Evolutionary conservation across 2,329 filamentous ascomycete genomes (phyloP), one percentile per base, ranked within the genome.

Genomic region (Macroventuria anomochaeta): DNA sequence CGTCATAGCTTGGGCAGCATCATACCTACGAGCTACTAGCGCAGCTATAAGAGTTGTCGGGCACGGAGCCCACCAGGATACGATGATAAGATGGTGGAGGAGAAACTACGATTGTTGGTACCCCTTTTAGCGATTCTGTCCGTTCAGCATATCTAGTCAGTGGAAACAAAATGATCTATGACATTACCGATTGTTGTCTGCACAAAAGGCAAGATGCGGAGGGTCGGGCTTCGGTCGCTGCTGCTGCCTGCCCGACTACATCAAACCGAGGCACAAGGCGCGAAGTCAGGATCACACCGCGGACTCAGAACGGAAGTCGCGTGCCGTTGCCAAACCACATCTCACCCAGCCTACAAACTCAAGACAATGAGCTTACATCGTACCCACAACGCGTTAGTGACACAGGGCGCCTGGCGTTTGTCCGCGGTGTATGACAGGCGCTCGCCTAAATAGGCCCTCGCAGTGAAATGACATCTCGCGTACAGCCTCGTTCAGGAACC

Each of bases 281-380:
- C 18, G 18, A 29, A n/a, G n/a, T n/a, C n/a, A n/a, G n/a, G 23
- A 8, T 21, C 33, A 28, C 7, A 23, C 8, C 36, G 20, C 15
- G 28, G 10, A 26, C 17, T 15, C 3, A 13, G 15, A 40, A 13
- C 25, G 42, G 50, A 42, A 42, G 29, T 47, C 25, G 50, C 50
- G 43, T 53, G 50, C 50, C 50, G 32, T 11, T 32, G 37, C 17
- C 42, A 42, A 37, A 38, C 38, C 50, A 21, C 31, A 25, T 26
- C 20, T 28, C 34, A 39, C 15, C 29, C 8, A 12, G 5, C 28
- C 6, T 17, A 17, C 12, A 46, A 8, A 12, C 18, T 37, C 13
- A 39, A 39, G 33, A 51, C 20, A 37, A 0, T 26, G 15, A 36
- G 8, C 25, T 34, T 18, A 8, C 32, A 46, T 33, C 21, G 29